These are phyloP conservation scores for Stereum hirsutum DNA, from an alignment of 1,284 basidiomycete species.

Conservation along the genomic window DNA sequence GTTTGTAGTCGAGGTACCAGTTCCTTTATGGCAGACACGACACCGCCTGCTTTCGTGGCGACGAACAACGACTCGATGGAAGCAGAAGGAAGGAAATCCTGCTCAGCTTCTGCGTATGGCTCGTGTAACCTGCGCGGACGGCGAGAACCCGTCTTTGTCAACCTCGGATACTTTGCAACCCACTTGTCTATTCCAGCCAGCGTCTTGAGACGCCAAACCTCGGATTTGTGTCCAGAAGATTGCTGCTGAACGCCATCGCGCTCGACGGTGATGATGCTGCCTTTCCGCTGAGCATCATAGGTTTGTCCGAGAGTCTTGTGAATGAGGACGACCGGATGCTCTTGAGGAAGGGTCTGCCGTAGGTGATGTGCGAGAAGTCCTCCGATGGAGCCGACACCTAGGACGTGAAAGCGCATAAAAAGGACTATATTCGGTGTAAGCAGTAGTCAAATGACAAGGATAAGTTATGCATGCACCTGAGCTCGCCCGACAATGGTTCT, in stretches of 20 bases:
- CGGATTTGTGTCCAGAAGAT: slow-evolving; percentile 34
- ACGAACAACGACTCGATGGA: slow-evolving; percentile 71
- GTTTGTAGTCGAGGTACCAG: slow-evolving; percentile 61
- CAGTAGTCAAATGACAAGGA: too few species aligned
- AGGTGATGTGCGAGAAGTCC: slow-evolving; percentile 75
- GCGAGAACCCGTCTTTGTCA: neutral
- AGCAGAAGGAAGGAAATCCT: slow-evolving; percentile 6
- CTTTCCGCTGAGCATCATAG: slow-evolving; percentile 19
- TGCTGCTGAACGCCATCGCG: slow-evolving; percentile 31
- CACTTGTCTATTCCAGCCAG: slow-evolving; percentile 5
- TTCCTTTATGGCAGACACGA: slow-evolving; percentile 55
- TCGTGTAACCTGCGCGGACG: neutral
- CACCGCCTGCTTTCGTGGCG: slow-evolving; percentile 17
- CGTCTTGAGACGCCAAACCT: slow-evolving; percentile 28
- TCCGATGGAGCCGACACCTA: slow-evolving; percentile 77
- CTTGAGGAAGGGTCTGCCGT: slow-evolving; percentile 43
- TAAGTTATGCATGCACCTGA: too few species aligned
- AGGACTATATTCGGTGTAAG: too few species aligned
- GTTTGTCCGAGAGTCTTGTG: slow-evolving; percentile 37
- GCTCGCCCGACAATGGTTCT: too few species aligned
- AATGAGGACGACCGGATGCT: slow-evolving; percentile 58
- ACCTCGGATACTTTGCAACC: neutral
- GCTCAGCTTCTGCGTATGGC: neutral
- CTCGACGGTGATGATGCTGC: slow-evolving; percentile 36
- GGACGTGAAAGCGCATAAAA: slow-evolving; percentile 73